Evolutionary conservation across 257 asterid species (phyloP), one percentile per base, ranked within the genome.

Genomic region (Osmanthus fragrans): DNA sequence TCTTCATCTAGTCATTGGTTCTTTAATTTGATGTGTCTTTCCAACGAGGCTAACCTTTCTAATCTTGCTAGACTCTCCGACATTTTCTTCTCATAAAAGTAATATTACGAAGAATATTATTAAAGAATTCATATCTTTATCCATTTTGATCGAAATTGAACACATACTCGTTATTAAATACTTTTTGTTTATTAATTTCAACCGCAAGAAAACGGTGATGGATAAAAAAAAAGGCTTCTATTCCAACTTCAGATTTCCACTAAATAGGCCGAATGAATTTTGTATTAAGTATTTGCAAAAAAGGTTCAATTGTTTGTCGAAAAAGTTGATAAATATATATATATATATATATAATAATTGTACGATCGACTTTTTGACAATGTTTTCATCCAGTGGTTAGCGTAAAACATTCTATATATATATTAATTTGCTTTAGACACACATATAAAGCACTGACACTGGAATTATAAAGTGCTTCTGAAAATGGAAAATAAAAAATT

Each of bases 21-120:
- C 64, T 70, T 82, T 60, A 23, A 60, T 23, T 76, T 39, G 1
- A 71, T 79, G 80, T 82, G 77, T 81, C 87, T 80, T 87, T 82
- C 77, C 47, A 40, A 76, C 29, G 81, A 79, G 73, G 88, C 76
- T 78, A 86, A 76, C 54, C 79, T 67, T 71, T 56, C 74, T 77
- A 33, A 49, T 32, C 54, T 67, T n/a, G 42, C 73, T 66, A 36
- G 80, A 54, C 39, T 4, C 58, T 5, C 32, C 71, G 54, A 73
- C 85, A 81, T 82, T 89, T 89, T 79, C 88, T 85, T 89, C 84
- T 68, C 75, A 33, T 76, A 70, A 85, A 87, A 77, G 89, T 70
- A 84, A 89, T 66, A 64, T 30, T 75, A 25, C 58, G 40, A 77
- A 72, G 58, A 66, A 72, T 71, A 56, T 5, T 54, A 19, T 54